Conservation (phyloP, 2,329 filamentous ascomycete genomes). For the Ceratocystis cubensis region DNA sequence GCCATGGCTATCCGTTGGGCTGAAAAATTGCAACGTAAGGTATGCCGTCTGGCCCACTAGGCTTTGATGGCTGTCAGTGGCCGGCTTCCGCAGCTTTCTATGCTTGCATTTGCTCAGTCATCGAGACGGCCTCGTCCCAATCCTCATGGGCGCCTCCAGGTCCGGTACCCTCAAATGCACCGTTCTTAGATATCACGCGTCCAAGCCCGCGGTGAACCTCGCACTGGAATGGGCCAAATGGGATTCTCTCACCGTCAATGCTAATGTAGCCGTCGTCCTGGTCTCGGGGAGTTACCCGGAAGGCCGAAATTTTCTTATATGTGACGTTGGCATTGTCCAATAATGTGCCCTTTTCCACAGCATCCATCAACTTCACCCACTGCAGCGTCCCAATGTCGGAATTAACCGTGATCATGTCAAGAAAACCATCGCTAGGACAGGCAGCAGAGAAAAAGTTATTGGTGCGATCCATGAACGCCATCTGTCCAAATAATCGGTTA, state of each 20-base stretch:
- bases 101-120: constrained; percentile 26
- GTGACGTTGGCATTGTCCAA: constrained; percentile 68
- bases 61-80: constrained; percentile 5
- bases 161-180: constrained; percentile 55
- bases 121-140: constrained; percentile 35
- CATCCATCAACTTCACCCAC: constrained; percentile 56
- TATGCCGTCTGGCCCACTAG: neutral
- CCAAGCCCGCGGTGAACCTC: constrained; percentile 76
- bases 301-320: constrained; percentile 78
- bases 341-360: constrained; percentile 59
- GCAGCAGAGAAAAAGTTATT: constrained; percentile 79
- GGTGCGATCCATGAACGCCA: constrained; percentile 81
- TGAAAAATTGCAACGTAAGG: neutral
- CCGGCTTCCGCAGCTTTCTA: constrained; percentile 20
- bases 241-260: constrained; percentile 80
- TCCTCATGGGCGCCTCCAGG: constrained; percentile 28
- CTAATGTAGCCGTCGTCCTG: constrained; percentile 72
- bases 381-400: constrained; percentile 58
- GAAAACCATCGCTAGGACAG: constrained; percentile 67
- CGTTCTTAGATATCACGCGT: constrained; percentile 67
- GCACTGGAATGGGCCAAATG: constrained; percentile 81
- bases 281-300: constrained; percentile 65
- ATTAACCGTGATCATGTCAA: constrained; percentile 73
- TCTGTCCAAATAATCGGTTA: constrained; percentile 34
- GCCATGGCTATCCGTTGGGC: neutral